A percentile compares a stretch with the other conserved stretches of the same genome.
phyloP scores from a whole-genome alignment of 257 asterid genomes.

The Mentha longifolia region DNA sequence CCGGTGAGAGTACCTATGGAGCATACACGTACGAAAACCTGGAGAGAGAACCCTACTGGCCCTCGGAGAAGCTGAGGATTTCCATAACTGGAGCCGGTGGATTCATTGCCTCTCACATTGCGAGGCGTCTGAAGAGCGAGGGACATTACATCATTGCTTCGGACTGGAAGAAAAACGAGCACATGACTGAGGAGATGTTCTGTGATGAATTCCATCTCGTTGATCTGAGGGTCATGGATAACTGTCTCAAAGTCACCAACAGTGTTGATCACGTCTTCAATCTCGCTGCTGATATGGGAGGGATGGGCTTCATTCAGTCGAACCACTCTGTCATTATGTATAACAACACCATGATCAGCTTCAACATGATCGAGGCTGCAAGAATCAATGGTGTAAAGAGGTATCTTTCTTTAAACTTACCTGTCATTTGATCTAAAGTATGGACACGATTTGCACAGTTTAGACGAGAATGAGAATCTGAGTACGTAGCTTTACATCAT shows the following conservation, averaged over 20 bases:
- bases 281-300: constrained; percentile 95
- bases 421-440: neutral
- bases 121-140: constrained; percentile 77
- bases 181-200: constrained; percentile 89
- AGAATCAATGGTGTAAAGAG: constrained; percentile 75
- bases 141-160: constrained; percentile 90
- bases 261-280: constrained; percentile 79
- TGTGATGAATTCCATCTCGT: constrained; percentile 83
- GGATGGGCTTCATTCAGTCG: constrained; percentile 90
- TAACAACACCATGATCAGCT: constrained; percentile 86
- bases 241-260: constrained; percentile 71
- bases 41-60: constrained; percentile 87
- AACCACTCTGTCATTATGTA: constrained; percentile 89
- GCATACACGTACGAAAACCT: constrained; percentile 74
- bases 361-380: constrained; percentile 86
- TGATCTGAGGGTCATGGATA: constrained; percentile 90
- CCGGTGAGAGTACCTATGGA: constrained; percentile 59
- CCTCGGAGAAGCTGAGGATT: constrained; percentile 65
- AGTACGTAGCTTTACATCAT: constrained; percentile 33
- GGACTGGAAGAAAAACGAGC: constrained; percentile 92
- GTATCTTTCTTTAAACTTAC: constrained; percentile 19
- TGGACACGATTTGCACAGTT: neutral
- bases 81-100: constrained; percentile 91
- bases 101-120: constrained; percentile 84
- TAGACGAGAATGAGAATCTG: constrained; percentile 35